Conservation (phyloP, 768 basidiomycete species). For the Cystofilobasidium ferigula region DNA sequence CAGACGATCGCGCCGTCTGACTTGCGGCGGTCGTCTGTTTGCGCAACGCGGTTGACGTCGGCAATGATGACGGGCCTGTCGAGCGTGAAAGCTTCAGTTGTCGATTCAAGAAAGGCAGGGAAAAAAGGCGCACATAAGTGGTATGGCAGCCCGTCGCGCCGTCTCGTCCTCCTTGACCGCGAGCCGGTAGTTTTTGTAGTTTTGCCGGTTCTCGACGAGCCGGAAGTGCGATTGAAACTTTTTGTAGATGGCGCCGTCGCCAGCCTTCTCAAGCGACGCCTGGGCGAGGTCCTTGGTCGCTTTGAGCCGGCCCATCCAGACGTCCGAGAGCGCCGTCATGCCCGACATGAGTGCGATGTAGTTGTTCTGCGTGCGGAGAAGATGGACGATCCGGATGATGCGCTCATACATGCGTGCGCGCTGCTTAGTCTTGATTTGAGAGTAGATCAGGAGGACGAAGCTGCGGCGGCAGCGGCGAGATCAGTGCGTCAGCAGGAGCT, state of each 20-base stretch:
- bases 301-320: constrained; percentile 60
- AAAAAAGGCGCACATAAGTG: constrained; percentile 45
- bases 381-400: constrained; percentile 70
- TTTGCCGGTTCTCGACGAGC: constrained; percentile 65
- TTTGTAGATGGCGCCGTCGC: constrained; percentile 58
- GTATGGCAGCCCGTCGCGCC: constrained; percentile 75
- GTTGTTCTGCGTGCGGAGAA: constrained; percentile 72
- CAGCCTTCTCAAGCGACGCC: constrained; percentile 44
- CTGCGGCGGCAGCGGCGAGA: constrained; percentile 45
- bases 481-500: background rate
- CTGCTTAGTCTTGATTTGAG: constrained; percentile 63
- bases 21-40: constrained; percentile 9
- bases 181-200: constrained; percentile 82
- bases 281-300: constrained; percentile 47
- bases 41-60: constrained; percentile 12
- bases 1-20: constrained; percentile 13
- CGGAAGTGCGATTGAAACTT: constrained; percentile 72
- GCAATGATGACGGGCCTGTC: constrained; percentile 14
- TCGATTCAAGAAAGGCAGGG: background rate
- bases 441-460: constrained; percentile 82
- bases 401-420: constrained; percentile 78
- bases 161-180: constrained; percentile 55
- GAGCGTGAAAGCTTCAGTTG: too few species aligned
- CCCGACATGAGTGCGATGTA: constrained; percentile 86
- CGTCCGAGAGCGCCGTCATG: constrained; percentile 75